Evolutionary conservation across 345 rosid species (phyloP).

Genomic region (Camelina sativa): DNA sequence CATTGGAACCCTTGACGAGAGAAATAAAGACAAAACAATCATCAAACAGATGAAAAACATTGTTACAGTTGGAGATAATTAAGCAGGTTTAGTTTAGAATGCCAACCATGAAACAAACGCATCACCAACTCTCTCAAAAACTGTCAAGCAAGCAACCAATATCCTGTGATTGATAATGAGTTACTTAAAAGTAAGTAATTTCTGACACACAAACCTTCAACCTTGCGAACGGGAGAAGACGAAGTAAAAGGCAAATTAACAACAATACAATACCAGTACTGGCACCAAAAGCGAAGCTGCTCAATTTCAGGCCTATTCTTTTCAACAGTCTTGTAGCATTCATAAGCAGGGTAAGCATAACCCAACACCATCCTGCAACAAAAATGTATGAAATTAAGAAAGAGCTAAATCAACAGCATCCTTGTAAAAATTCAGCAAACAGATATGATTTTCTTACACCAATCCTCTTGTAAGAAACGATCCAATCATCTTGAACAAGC

Average conservation of each 20-base stretch:
- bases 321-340: slow-evolving; percentile 76
- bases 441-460: slow-evolving; percentile 49
- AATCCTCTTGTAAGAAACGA: slow-evolving; percentile 69
- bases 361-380: slow-evolving; percentile 66
- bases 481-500: slow-evolving; percentile 55
- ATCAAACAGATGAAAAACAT: background rate
- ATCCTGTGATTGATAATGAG: slow-evolving; percentile 55
- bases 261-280: slow-evolving; percentile 66
- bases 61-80: background rate
- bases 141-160: slow-evolving; percentile 70
- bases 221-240: background rate
- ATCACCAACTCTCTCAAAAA: slow-evolving; percentile 75
- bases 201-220: background rate
- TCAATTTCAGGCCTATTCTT: slow-evolving; percentile 54
- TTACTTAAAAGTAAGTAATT: background rate
- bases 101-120: slow-evolving; percentile 69
- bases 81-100: background rate
- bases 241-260: background rate
- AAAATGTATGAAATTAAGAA: background rate
- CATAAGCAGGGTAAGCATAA: slow-evolving; percentile 79
- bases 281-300: slow-evolving; percentile 82
- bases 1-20: slow-evolving; percentile 70
- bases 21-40: slow-evolving; percentile 29
- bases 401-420: slow-evolving; percentile 19
- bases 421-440: background rate